Evolutionary conservation across 257 asterid species (phyloP).

Genomic region (Solanum acaule): DNA sequence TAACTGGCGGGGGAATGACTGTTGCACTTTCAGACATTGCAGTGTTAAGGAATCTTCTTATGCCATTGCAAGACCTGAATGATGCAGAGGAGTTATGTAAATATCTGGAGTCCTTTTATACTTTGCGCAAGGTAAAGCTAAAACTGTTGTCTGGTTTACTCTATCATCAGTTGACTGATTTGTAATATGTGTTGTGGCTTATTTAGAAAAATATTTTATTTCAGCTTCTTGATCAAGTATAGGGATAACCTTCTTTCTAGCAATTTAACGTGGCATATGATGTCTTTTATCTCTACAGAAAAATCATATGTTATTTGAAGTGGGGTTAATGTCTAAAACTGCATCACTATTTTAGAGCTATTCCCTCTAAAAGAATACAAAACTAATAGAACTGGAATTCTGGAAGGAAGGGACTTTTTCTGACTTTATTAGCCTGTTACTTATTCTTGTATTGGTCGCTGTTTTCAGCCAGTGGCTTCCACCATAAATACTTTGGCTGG

Average conservation of each 20-base stretch:
- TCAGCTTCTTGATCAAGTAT: not conserved
- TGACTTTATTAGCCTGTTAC: not conserved
- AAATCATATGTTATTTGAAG: not conserved
- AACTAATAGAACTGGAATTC: not conserved
- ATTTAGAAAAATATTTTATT: not conserved
- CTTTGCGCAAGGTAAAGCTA: conserved; percentile 35
- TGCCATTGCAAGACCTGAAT: conserved; percentile 26
- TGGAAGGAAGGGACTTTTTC: not conserved
- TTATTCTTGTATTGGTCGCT: not conserved
- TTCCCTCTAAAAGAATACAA: not conserved
- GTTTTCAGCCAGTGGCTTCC: conserved; percentile 45
- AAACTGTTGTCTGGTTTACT: not conserved
- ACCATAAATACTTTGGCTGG: conserved; percentile 45
- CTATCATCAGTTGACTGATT: not conserved
- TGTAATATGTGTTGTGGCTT: not conserved
- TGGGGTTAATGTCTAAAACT: not conserved
- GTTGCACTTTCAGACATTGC: conserved; percentile 51
- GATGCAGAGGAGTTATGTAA: conserved; percentile 31
- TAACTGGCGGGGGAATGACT: conserved; percentile 60
- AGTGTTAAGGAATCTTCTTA: conserved; percentile 34
- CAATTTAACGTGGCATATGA: not conserved
- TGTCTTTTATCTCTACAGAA: not conserved
- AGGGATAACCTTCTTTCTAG: not conserved
- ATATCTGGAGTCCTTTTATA: conserved; percentile 39
- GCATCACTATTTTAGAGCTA: not conserved